Base-by-base conservation (phyloP, 2,329 filamentous ascomycete genomes). In the Botryotinia convoluta region DNA sequence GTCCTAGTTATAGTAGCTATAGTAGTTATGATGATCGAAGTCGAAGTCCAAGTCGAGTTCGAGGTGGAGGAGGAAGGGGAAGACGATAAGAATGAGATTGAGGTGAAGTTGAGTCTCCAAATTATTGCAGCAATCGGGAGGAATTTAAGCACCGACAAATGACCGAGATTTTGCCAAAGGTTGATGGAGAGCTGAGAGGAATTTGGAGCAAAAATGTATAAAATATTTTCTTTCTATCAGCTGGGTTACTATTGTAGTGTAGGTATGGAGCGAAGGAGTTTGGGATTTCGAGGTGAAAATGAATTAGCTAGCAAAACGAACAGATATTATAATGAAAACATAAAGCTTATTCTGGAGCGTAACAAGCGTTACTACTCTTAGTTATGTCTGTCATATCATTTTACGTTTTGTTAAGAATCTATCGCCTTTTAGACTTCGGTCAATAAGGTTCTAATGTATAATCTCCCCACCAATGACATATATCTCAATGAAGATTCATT, bases 1-100 rank as follows among this genome's bases (percentile, higher is more conserved):
- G 88, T 77, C 87, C 87, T 6, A 91, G 89, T 77, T 90, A 90
- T 77, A 88, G 86, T 77, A 90, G 88, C 76, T 90, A 90, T 77
- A 87, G 86, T 78, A 88, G 87, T 77, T 84, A 86, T 78, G 85
- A 85, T 76, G 86, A 85, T 71, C 79, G 83, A 72, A 86, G 84
- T 74, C 79, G 81, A 61, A 82, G 81, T 73, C 75, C 79, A 48
- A 79, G 80, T 59, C 79, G 83, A 61, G 74, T 76, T 65, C 74
- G 77, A 74, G 74, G 76, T 42, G 76, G 78, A 39, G 62, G 62
- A 14, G 57, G 54, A 48, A 57, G 57, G 6, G 35, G 65, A 35
- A 54, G 59, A 65, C 59, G 69, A 42, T 71, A 32, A 45, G 48
- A n/a, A 29, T 59, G 18, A 10, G 6, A 18, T 42, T 29, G 10